phyloP scores from a whole-genome alignment of 1,139 yeast species.

The Yamadazyma epiphylla region DNA sequence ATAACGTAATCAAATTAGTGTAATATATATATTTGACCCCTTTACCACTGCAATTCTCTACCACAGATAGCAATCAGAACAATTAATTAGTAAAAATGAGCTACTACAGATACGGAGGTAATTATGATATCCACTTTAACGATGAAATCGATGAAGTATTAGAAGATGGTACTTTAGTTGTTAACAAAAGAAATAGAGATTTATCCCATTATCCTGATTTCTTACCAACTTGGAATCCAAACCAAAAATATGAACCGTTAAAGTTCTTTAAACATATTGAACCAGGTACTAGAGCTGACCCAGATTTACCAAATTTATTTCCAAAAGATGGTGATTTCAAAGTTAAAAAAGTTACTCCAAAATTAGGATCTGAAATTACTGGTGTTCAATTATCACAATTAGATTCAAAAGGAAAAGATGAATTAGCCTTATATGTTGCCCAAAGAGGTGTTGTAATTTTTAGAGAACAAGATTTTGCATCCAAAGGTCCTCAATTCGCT shows the following conservation, averaged over 20 bases:
- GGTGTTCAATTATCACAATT: slow-evolving; percentile 56
- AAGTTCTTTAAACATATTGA: slow-evolving; percentile 47
- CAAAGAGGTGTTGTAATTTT: slow-evolving; percentile 64
- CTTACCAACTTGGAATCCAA: slow-evolving; percentile 50
- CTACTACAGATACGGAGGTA: too few species aligned
- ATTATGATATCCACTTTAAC: slow-evolving; percentile 40
- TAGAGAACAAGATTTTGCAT: slow-evolving; percentile 58
- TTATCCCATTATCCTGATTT: slow-evolving; percentile 34
- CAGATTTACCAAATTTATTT: slow-evolving; percentile 45
- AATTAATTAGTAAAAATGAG: too few species aligned
- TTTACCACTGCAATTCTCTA: too few species aligned
- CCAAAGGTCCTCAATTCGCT: slow-evolving; percentile 50
- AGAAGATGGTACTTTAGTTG: slow-evolving; percentile 31
- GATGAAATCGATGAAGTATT: slow-evolving; percentile 37
- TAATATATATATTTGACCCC: too few species aligned
- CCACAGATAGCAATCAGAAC: too few species aligned
- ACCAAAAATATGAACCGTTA: slow-evolving; percentile 40
- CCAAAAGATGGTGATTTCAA: slow-evolving; percentile 24
- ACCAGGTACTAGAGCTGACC: slow-evolving; percentile 54
- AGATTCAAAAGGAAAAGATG: slow-evolving; percentile 50
- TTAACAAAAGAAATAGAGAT: slow-evolving; percentile 24
- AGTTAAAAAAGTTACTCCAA: slow-evolving; percentile 48
- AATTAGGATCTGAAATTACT: slow-evolving; percentile 57
- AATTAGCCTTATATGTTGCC: slow-evolving; percentile 58
- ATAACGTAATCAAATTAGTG: too few species aligned